Evolutionary conservation across 2,329 filamentous ascomycete species (phyloP).

Genomic region (Penicillium sp.): DNA sequence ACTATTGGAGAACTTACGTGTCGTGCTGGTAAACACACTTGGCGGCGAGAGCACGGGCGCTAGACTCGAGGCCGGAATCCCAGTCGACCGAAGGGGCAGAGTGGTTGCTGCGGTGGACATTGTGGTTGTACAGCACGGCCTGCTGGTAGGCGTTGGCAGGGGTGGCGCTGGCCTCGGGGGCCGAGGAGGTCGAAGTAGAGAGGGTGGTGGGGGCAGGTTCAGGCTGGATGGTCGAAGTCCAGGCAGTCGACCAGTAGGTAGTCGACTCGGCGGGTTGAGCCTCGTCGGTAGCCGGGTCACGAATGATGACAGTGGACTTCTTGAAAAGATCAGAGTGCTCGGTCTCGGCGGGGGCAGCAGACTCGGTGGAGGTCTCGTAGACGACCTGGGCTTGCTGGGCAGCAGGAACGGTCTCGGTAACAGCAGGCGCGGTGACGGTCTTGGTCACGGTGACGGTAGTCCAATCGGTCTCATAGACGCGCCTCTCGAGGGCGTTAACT

Average conservation of each 20-base stretch:
- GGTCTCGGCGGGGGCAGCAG: slow-evolving; percentile 5
- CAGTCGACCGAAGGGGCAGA: slow-evolving; percentile 62
- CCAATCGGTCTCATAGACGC: slow-evolving; percentile 36
- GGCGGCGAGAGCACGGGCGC: slow-evolving; percentile 60
- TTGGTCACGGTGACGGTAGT: slow-evolving; percentile 36
- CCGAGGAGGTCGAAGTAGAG: slow-evolving; percentile 35
- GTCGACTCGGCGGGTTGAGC: slow-evolving; percentile 9
- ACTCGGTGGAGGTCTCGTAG: slow-evolving; percentile 4
- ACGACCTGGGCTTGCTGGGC: slow-evolving; percentile 10
- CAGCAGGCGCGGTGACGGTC: slow-evolving; percentile 30
- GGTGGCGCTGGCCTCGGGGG: slow-evolving; percentile 37
- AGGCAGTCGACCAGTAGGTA: slow-evolving; percentile 16
- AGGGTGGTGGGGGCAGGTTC: slow-evolving; percentile 36
- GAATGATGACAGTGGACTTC: slow-evolving; percentile 13
- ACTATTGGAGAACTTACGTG: slow-evolving; percentile 52
- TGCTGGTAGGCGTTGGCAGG: slow-evolving; percentile 32
- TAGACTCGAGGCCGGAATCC: slow-evolving; percentile 59
- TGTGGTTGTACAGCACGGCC: slow-evolving; percentile 65
- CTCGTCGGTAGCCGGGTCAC: slow-evolving; percentile 8
- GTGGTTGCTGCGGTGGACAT: slow-evolving; percentile 80
- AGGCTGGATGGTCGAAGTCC: slow-evolving; percentile 40
- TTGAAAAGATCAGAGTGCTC: slow-evolving; percentile 8
- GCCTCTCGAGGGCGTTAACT: slow-evolving; percentile 35
- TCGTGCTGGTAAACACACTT: slow-evolving; percentile 71
- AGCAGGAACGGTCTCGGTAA: slow-evolving; percentile 20